Evolutionary conservation across 2,329 filamentous ascomycete genomes (phyloP), one percentile per base, ranked within the genome.

Genomic region (Trichophyton benhamiae): DNA sequence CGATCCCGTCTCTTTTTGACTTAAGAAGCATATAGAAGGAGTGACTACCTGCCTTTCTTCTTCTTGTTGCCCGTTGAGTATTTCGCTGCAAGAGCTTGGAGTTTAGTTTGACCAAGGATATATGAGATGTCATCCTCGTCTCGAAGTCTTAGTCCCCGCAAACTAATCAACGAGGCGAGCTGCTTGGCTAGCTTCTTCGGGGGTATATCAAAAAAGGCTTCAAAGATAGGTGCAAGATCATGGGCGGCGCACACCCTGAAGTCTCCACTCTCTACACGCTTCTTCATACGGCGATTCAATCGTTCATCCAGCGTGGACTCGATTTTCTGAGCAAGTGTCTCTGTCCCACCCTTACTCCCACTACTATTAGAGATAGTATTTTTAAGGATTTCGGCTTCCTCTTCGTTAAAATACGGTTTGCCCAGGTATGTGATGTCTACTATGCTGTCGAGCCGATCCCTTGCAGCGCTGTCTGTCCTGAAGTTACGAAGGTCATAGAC

Each of bases 231-330:
- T 25, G 70, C 69, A 44, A 73, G 55, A 63, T 74, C 71, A 60
- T 74, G 71, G 1, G 71, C 71, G 17, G 72, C 68, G 58, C 70
- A 74, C 15, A 72, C 65, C 1, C 69, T 62, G 61, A 67, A 72
- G 57, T 73, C 70, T 0, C 64, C 64, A 8, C 65, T 71, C 20
- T 69, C 66, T 3, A 65, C 61, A 1, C 70, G 63, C 61, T 71
- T 72, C 60, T 72, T 70, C 25, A 68, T 68, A 11, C 70, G 63
- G 17, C 68, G 64, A 57, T 69, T 64, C n/a, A 60, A 46, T 22
- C 46, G 41, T 52, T 60, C 38, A 30, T 60, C 41, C 38, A 60
- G 46, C 5, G 42, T 48, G 38, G 42, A 48, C 52, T 48, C 30
- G 38, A 52, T 60, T 36, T 52, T 48, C 46, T 60, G 58, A n/a